Conservation (phyloP, 1,284 basidiomycete species). For the Tilletia indica region DNA sequence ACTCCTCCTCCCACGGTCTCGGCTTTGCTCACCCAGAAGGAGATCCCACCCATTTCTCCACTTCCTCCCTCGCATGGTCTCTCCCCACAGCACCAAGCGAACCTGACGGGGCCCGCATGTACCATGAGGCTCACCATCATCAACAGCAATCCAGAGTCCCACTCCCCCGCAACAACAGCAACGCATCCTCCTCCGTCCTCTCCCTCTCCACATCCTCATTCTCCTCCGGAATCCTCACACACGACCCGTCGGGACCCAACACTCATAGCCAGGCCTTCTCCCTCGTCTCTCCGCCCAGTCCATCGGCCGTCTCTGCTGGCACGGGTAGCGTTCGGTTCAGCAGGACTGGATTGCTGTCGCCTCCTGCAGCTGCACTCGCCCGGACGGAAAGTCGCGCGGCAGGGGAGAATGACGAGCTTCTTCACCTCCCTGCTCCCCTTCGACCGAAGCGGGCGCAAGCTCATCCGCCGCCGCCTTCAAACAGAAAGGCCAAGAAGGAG, state of each 20-base stretch:
- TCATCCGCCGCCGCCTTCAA: neutral
- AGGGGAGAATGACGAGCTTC: neutral
- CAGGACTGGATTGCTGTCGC: neutral
- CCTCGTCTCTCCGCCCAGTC: constrained; percentile 5
- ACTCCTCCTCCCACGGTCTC: neutral
- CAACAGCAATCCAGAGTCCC: neutral
- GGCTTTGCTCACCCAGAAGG: neutral
- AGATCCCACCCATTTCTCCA: neutral
- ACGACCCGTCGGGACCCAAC: neutral
- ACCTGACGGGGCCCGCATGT: neutral
- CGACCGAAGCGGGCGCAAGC: constrained; percentile 1
- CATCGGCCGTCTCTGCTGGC: constrained; percentile 7
- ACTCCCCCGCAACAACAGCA: neutral
- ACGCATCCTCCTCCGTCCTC: constrained; percentile 6
- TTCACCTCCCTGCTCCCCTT: constrained; percentile 12
- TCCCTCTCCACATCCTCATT: neutral
- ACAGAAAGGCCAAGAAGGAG: no score
- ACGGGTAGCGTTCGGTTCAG: neutral
- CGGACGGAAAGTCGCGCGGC: neutral
- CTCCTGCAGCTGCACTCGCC: neutral
- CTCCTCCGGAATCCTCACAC: neutral
- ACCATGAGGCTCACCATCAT: neutral
- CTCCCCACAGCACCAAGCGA: constrained; percentile 6
- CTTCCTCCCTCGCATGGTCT: neutral
- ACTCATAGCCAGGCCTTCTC: no score